Percentiles rank a stretch among this genome's conserved stretches.
Conservation (phyloP, 1,284 basidiomycete genomes). For the Paramarasmius palmivorus region DNA sequence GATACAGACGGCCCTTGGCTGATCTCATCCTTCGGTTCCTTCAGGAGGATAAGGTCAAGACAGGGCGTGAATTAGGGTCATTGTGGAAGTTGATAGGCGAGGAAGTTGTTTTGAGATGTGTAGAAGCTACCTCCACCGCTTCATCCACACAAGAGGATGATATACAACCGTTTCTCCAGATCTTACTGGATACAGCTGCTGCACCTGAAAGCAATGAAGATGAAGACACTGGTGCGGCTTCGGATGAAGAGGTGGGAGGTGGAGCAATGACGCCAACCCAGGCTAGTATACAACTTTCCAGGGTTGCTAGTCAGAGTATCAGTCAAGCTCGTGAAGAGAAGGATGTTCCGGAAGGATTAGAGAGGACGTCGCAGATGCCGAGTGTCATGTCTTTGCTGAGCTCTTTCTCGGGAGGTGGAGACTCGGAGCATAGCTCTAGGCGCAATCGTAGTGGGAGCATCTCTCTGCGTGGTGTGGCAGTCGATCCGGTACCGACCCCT, state of each 20-base stretch:
- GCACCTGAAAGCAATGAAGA: too few relatives aligned
- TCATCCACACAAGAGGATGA: neutral
- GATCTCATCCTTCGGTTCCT: neutral
- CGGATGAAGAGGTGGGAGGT: too few relatives aligned
- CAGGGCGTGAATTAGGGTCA: neutral
- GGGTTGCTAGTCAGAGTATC: neutral
- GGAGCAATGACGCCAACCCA: too few relatives aligned
- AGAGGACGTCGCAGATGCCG: neutral
- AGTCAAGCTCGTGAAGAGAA: neutral
- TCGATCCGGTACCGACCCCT: neutral
- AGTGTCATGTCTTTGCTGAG: slow-evolving; percentile 2
- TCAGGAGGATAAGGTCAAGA: neutral
- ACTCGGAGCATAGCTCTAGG: neutral
- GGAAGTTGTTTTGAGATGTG: neutral
- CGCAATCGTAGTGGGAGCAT: neutral
- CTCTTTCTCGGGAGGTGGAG: neutral
- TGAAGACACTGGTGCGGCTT: too few relatives aligned
- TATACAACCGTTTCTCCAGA: neutral
- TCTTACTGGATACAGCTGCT: neutral
- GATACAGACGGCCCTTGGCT: neutral
- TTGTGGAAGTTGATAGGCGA: neutral
- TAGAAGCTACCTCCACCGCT: neutral
- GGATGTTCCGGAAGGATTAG: neutral
- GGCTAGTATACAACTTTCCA: neutral
- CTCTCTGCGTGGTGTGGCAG: neutral